Evolutionary conservation across 202 grass and related monocot genomes (phyloP).

Genomic region (Zoysia matrella): DNA sequence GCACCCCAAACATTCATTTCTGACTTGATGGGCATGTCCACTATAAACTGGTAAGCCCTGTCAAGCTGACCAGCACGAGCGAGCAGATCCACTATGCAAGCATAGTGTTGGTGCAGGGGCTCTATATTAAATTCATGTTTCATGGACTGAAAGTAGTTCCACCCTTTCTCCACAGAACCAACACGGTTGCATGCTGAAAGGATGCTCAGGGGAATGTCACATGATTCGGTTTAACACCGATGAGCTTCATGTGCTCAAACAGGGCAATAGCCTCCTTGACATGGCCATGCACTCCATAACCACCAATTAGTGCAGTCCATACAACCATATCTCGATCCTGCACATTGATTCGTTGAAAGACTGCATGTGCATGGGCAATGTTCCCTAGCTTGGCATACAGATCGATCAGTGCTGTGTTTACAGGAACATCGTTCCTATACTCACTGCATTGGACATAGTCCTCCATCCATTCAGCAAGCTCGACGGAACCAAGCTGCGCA

Average conservation of each 20-base stretch:
- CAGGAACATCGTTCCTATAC: conserved; percentile 53
- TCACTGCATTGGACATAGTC: conserved; percentile 48
- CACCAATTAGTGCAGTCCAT: conserved; percentile 67
- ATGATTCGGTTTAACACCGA: conserved; percentile 58
- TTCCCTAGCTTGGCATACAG: conserved; percentile 68
- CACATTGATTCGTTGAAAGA: conserved; percentile 54
- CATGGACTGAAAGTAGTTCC: conserved; percentile 68
- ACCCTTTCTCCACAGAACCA: conserved; percentile 61
- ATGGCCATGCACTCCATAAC: conserved; percentile 62
- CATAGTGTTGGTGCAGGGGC: conserved; percentile 70
- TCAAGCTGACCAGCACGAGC: conserved; percentile 65
- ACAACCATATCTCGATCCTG: conserved; percentile 55
- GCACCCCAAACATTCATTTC: conserved; percentile 76
- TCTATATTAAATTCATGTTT: conserved; percentile 57
- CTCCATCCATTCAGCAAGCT: conserved; percentile 56
- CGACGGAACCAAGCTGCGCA: conserved; percentile 44
- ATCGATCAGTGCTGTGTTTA: conserved; percentile 66
- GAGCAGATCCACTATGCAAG: conserved; percentile 66
- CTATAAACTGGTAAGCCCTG: conserved; percentile 62
- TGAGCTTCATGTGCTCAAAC: conserved; percentile 56
- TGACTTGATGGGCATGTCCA: conserved; percentile 64
- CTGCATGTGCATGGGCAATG: conserved; percentile 43
- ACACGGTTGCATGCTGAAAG: conserved; percentile 66
- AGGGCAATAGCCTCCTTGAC: conserved; percentile 39
- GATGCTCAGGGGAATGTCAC: conserved; percentile 57